Percentiles rank a stretch among this genome's conserved stretches.
Conservation (phyloP, 1,139 yeast species). For the Torulaspora globosa region DNA sequence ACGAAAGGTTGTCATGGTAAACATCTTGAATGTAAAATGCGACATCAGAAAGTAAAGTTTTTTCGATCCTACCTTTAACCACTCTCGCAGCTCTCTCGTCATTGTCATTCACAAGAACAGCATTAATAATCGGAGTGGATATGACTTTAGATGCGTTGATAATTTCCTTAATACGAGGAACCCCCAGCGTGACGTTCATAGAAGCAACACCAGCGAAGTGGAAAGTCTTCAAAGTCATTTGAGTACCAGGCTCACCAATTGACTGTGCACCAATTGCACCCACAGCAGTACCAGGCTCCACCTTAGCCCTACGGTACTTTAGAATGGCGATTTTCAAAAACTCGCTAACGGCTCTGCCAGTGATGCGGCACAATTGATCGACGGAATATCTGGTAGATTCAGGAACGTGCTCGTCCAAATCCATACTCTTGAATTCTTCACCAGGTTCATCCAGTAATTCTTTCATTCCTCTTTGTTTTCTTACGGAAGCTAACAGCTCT, state of each 20-base stretch:
- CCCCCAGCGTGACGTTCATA: constrained; percentile 98
- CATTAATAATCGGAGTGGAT: constrained; percentile 94
- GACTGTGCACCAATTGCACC: constrained; percentile 99
- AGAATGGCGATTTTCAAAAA: constrained; percentile 74
- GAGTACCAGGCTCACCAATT: constrained; percentile 99
- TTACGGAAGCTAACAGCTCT: constrained; percentile 48
- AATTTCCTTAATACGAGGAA: constrained; percentile 97
- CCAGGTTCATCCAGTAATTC: constrained; percentile 45
- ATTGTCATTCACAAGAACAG: constrained; percentile 84
- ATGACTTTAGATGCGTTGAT: constrained; percentile 94
- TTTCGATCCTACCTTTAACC: constrained; percentile 95
- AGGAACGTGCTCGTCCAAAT: constrained; percentile 45
- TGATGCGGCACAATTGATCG: constrained; percentile 69
- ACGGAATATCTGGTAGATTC: constrained; percentile 47
- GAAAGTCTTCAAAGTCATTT: constrained; percentile 97
- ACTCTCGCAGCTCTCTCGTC: constrained; percentile 98
- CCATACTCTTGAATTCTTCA: constrained; percentile 41
- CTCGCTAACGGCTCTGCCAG: constrained; percentile 54
- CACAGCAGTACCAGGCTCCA: constrained; percentile 98
- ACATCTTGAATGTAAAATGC: constrained; percentile 91
- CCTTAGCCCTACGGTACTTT: constrained; percentile 86
- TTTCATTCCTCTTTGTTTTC: constrained; percentile 53
- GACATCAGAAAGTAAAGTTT: constrained; percentile 81
- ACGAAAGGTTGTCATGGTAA: constrained; percentile 75
- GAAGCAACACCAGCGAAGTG: constrained; percentile 99